Base-by-base conservation (phyloP, 2,329 filamentous ascomycete genomes). In the Alternaria consortialis region DNA sequence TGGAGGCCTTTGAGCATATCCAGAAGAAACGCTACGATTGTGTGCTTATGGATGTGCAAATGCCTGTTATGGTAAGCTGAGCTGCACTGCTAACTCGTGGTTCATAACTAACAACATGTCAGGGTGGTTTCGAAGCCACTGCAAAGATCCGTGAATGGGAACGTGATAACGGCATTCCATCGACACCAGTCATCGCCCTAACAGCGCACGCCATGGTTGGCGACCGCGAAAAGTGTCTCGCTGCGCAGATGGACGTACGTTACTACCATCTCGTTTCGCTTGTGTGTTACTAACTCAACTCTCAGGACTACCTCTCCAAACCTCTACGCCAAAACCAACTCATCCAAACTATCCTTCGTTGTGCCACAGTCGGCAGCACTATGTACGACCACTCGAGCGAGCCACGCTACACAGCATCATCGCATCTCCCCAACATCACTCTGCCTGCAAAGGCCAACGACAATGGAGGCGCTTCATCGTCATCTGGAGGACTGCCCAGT, bases 201-300 rank as follows among this genome's bases (percentile, higher is more conserved):
- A 99, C 95, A 12, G 95, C 95, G 1, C 95, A 99, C 81, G 95
- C 95, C 71, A 99, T 99, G 95, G 90, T 98, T 83, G 95, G 95
- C 67, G 95, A 99, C 75, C 88, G 95, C 51, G 95, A 99, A 79
- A 97, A 97, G 84, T 99, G 95, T 79, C 96, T 99, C 63, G 93
- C 97, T 77, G 95, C 94, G 9, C 93, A 98, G 82, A 99, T 99
- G 95, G 95, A 99, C 78, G 77, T 79, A 67, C 57, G 77, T 77
- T 25, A 20, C 15, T n/a, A 27, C 15, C 8, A 34, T 5, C 12
- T 8, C 15, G 1, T 8, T n/a, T 6, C 31, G 34, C 2, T 20
- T 36, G 37, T 12, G 23, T 23, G 20, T 46, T 61, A 53, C 64
- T 71, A 53, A 76, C 61, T 46, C 20, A n/a, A 23, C 17, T 32